phyloP scores from a whole-genome alignment of 148 eudicot genomes.

The Oxyria digyna region DNA sequence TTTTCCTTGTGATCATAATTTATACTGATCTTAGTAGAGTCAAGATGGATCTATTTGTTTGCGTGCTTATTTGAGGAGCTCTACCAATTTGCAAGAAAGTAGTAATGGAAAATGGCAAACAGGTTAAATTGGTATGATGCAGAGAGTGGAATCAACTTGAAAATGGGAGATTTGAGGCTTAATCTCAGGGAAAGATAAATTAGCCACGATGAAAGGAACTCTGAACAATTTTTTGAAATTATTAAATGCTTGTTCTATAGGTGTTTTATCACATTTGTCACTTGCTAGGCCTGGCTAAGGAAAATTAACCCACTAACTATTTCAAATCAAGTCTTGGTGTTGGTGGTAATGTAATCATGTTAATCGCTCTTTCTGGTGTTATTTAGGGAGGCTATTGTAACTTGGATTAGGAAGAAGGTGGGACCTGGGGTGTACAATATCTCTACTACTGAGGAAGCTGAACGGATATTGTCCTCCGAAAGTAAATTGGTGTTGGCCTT shows the following conservation, averaged over 20 bases:
- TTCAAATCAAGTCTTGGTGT: not conserved
- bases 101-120: not conserved
- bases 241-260: not conserved
- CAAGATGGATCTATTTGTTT: not conserved
- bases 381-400: conserved; percentile 72
- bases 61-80: not conserved
- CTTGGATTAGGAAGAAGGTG: conserved; percentile 90
- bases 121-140: not conserved
- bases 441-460: conserved; percentile 64
- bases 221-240: not conserved
- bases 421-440: conserved; percentile 79
- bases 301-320: not conserved
- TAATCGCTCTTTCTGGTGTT: conserved; percentile 4
- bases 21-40: not conserved
- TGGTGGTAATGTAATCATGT: not conserved
- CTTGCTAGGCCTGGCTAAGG: not conserved
- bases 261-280: not conserved
- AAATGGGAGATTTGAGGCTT: not conserved
- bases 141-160: not conserved
- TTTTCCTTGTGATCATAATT: not conserved
- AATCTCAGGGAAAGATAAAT: not conserved
- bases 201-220: not conserved
- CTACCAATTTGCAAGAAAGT: not conserved
- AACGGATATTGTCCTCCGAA: conserved; percentile 55
- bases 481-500: conserved; percentile 64